Evolutionary conservation across 371 early-diverging fungal genomes (phyloP).

Genomic region (Cokeromyces recurvatus): DNA sequence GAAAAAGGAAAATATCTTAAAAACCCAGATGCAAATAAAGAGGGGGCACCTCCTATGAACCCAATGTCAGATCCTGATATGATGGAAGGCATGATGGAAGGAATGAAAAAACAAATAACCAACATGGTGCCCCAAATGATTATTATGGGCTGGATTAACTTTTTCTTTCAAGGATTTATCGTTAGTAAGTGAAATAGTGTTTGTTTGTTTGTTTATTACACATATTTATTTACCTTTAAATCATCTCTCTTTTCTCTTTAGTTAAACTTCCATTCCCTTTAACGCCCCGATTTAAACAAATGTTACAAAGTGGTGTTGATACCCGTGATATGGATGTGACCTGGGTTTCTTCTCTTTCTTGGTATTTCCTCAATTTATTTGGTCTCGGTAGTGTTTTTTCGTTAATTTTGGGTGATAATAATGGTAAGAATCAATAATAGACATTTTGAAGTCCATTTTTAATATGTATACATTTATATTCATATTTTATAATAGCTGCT

Average conservation of each 20-base stretch:
- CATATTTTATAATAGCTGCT: constrained; percentile 57
- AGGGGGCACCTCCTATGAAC: constrained; percentile 58
- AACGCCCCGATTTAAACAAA: constrained; percentile 93
- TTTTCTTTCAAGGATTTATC: constrained; percentile 96
- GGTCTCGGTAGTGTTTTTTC: constrained; percentile 91
- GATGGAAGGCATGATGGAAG: constrained; percentile 96
- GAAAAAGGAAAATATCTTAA: constrained; percentile 82
- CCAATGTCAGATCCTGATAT: constrained; percentile 89
- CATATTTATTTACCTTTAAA: background rate
- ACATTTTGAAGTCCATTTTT: too few species aligned
- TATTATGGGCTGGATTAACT: constrained; percentile 98
- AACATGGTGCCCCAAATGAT: constrained; percentile 96
- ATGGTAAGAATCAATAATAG: constrained; percentile 49
- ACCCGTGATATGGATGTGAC: constrained; percentile 95
- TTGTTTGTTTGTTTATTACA: too few species aligned
- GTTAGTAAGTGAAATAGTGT: constrained; percentile 62
- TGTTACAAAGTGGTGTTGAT: constrained; percentile 95
- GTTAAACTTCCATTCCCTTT: constrained; percentile 95
- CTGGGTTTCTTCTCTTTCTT: constrained; percentile 96
- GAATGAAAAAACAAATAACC: constrained; percentile 94
- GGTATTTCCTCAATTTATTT: constrained; percentile 97
- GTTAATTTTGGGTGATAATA: constrained; percentile 87
- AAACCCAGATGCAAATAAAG: constrained; percentile 58
- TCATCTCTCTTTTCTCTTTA: constrained; percentile 22
- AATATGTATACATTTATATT: background rate